phyloP scores from a whole-genome alignment of 2,329 filamentous ascomycete species.

The Fusarium sp. region DNA sequence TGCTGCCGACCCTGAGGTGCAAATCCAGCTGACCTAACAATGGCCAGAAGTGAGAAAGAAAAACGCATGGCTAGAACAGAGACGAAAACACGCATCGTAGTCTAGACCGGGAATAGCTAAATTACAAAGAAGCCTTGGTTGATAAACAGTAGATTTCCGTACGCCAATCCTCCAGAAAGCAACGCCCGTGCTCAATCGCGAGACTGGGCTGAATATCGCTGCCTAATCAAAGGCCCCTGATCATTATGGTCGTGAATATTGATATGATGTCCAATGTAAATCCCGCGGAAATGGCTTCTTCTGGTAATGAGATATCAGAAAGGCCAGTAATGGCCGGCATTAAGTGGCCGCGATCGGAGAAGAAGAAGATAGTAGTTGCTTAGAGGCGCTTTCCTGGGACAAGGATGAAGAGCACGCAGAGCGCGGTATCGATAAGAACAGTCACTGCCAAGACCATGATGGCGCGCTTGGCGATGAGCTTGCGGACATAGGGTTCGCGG shows the following conservation, averaged over 20 bases:
- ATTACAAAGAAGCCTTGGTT: slow-evolving; percentile 47
- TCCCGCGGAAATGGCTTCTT: slow-evolving; percentile 36
- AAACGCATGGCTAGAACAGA: slow-evolving; percentile 34
- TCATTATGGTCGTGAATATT: slow-evolving; percentile 51
- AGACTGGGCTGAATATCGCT: slow-evolving; percentile 34
- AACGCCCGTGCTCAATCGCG: slow-evolving; percentile 29
- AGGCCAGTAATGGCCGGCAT: slow-evolving; percentile 47
- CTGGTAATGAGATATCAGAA: slow-evolving; percentile 22
- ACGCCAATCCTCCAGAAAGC: slow-evolving; percentile 45
- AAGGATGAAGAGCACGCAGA: slow-evolving; percentile 92
- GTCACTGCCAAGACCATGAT: slow-evolving; percentile 84
- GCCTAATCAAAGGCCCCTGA: slow-evolving; percentile 43
- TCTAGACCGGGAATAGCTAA: slow-evolving; percentile 39
- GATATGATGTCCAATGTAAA: slow-evolving; percentile 31
- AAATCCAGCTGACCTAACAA: slow-evolving; percentile 22
- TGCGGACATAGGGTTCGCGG: slow-evolving; percentile 90
- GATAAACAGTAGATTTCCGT: slow-evolving; percentile 44
- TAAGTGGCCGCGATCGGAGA: slow-evolving; percentile 32
- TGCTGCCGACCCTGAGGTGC: slow-evolving; percentile 18
- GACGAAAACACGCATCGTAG: slow-evolving; percentile 35
- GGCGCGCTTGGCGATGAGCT: slow-evolving; percentile 85
- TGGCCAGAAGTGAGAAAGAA: slow-evolving; percentile 32
- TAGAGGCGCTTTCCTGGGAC: slow-evolving; percentile 89
- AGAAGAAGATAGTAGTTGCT: slow-evolving; percentile 34
- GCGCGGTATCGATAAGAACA: slow-evolving; percentile 79